Percentiles rank a stretch among this genome's conserved stretches.
Evolutionary conservation across 2,329 filamentous ascomycete species (phyloP).

Genomic region (Verticillium zaregamsianum): DNA sequence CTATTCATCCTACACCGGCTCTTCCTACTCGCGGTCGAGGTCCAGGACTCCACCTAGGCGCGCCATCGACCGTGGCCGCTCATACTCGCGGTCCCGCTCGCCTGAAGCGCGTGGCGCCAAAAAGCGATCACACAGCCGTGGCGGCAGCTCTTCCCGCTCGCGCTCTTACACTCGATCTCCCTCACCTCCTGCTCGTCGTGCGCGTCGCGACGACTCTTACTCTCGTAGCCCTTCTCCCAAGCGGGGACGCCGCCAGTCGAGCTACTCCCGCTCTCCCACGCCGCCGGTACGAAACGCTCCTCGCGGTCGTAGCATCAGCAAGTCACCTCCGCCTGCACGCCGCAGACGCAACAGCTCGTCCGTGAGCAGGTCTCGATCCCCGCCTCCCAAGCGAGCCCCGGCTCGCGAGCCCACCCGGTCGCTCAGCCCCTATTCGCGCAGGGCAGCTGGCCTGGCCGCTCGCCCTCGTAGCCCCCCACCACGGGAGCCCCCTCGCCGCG

Average conservation of each 20-base stretch:
- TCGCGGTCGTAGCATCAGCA: slow-evolving; percentile 10
- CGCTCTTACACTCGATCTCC: slow-evolving; percentile 23
- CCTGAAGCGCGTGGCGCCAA: slow-evolving; percentile 18
- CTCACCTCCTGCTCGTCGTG: slow-evolving; percentile 9
- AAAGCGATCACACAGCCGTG: slow-evolving; percentile 23
- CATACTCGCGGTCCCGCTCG: slow-evolving; percentile 26
- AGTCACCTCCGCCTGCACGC: slow-evolving; percentile 1
- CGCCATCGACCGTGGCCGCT: slow-evolving; percentile 30
- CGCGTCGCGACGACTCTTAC: slow-evolving; percentile 16
- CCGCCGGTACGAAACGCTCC: slow-evolving; percentile 20
- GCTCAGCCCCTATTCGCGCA: slow-evolving; percentile 16
- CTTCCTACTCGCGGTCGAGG: slow-evolving; percentile 53
- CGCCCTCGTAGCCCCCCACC: slow-evolving; percentile 8
- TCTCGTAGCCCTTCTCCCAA: slow-evolving; percentile 24
- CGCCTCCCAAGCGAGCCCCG: slow-evolving; percentile 13
- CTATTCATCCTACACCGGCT: slow-evolving; percentile 70
- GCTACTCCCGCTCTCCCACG: slow-evolving; percentile 22
- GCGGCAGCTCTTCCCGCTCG: slow-evolving; percentile 31
- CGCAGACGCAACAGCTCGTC: slow-evolving; percentile 4
- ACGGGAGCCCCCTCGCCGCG: neutral
- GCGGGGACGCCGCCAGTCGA: slow-evolving; percentile 17
- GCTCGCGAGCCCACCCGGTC: slow-evolving; percentile 7
- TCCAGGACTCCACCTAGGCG: slow-evolving; percentile 35
- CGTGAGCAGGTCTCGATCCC: slow-evolving; percentile 24
- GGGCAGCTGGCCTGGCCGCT: slow-evolving; percentile 15